Evolutionary conservation across 345 rosid species (phyloP).

Genomic region (Clausena lansium): DNA sequence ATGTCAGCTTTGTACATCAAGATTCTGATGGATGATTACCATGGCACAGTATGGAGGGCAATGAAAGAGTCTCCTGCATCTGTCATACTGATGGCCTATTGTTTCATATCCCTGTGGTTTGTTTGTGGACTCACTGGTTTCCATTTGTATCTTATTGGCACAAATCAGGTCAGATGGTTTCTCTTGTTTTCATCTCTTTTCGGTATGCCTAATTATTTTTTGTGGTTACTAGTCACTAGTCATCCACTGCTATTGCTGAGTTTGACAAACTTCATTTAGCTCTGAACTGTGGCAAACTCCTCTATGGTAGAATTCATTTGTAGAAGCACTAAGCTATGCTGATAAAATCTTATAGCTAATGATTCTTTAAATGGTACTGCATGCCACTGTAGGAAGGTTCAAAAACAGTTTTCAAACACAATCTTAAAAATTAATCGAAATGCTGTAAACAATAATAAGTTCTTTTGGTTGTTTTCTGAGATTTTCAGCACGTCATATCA

Average conservation of each 20-base stretch:
- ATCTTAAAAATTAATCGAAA: background rate
- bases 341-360: background rate
- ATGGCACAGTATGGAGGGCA: conserved; percentile 75
- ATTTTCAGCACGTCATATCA: background rate
- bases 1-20: conserved; percentile 83
- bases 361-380: background rate
- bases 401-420: no score
- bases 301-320: background rate
- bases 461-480: background rate
- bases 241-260: conserved; percentile 7
- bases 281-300: background rate
- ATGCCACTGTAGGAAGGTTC: background rate
- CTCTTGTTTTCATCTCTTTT: background rate
- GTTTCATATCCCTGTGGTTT: conserved; percentile 88
- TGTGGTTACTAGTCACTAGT: background rate
- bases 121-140: conserved; percentile 96
- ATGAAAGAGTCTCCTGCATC: conserved; percentile 90
- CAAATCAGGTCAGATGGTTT: conserved; percentile 73
- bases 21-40: conserved; percentile 69
- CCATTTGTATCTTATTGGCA: conserved; percentile 83
- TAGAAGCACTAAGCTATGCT: background rate
- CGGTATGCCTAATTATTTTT: background rate
- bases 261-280: background rate
- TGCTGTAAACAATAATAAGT: background rate
- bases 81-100: conserved; percentile 72